Evolutionary conservation across 2,329 filamentous ascomycete species (phyloP).

Genomic region (Tothia fuscella): DNA sequence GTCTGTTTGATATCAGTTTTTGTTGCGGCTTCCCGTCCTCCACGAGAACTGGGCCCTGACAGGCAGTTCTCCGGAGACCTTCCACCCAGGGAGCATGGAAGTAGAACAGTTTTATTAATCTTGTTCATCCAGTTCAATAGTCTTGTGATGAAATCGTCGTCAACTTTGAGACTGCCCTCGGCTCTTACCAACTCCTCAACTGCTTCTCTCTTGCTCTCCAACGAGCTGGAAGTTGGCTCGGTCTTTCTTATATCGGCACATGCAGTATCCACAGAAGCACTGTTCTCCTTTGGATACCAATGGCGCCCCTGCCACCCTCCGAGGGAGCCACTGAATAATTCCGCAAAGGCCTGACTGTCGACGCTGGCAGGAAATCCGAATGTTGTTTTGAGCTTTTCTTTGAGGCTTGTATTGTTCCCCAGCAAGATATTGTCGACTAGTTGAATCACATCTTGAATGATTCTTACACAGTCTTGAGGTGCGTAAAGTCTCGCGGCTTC

Average conservation of each 20-base stretch:
- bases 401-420: conserved; percentile 29
- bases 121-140: conserved; percentile 30
- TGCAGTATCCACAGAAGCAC: conserved; percentile 48
- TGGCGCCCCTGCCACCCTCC: not conserved
- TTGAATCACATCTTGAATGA: conserved; percentile 48
- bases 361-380: conserved; percentile 41
- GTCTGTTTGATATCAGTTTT: too few species aligned
- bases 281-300: conserved; percentile 29
- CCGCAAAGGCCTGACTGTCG: conserved; percentile 41
- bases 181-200: conserved; percentile 30
- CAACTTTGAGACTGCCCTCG: conserved; percentile 38
- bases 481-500: conserved; percentile 45
- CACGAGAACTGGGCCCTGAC: too few species aligned
- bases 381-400: conserved; percentile 36
- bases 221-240: too few species aligned
- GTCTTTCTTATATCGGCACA: conserved; percentile 36
- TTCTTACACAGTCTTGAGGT: conserved; percentile 50
- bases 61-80: too few species aligned
- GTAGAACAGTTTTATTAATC: conserved; percentile 47
- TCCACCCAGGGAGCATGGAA: too few species aligned
- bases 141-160: conserved; percentile 36
- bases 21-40: too few species aligned
- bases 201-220: conserved; percentile 28
- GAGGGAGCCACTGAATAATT: conserved; percentile 19
- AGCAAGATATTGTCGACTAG: conserved; percentile 48